A percentile compares a stretch with the other conserved stretches of the same genome.
Evolutionary conservation across 2,329 filamentous ascomycete species (phyloP).

Genomic region (Teratosphaeria nubilosa): DNA sequence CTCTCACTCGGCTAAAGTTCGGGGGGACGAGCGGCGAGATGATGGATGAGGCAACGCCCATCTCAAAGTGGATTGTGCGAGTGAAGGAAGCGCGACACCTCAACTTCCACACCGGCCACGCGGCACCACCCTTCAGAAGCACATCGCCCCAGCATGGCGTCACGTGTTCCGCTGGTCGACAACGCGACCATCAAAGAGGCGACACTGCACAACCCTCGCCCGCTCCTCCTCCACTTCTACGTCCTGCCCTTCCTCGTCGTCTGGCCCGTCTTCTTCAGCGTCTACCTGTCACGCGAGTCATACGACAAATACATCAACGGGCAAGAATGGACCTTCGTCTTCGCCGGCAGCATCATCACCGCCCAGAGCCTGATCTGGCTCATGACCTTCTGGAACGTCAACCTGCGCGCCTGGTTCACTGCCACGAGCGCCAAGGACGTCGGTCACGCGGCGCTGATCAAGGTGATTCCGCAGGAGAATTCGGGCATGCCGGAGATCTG

Average conservation of each 20-base stretch:
- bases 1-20: not conserved
- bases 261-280: conserved; percentile 84
- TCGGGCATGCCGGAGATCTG: conserved; percentile 85
- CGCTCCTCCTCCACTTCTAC: conserved; percentile 73
- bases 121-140: not conserved
- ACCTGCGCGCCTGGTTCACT: conserved; percentile 72
- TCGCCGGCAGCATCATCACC: conserved; percentile 78
- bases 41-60: not conserved
- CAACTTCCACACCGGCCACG: not conserved
- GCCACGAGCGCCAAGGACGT: conserved; percentile 60
- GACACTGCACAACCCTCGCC: conserved; percentile 77
- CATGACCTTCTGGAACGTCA: conserved; percentile 95
- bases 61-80: not conserved
- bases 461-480: conserved; percentile 82
- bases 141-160: conserved; percentile 5
- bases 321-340: conserved; percentile 98
- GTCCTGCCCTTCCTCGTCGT: conserved; percentile 85
- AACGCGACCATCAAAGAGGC: conserved; percentile 81
- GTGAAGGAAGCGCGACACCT: not conserved
- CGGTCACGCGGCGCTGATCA: conserved; percentile 72
- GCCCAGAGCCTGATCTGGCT: conserved; percentile 84
- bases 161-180: conserved; percentile 69
- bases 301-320: conserved; percentile 88
- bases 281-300: conserved; percentile 71
- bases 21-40: not conserved